Evolutionary conservation across 257 asterid species (phyloP).

Genomic region (Rubia yunnanensis): DNA sequence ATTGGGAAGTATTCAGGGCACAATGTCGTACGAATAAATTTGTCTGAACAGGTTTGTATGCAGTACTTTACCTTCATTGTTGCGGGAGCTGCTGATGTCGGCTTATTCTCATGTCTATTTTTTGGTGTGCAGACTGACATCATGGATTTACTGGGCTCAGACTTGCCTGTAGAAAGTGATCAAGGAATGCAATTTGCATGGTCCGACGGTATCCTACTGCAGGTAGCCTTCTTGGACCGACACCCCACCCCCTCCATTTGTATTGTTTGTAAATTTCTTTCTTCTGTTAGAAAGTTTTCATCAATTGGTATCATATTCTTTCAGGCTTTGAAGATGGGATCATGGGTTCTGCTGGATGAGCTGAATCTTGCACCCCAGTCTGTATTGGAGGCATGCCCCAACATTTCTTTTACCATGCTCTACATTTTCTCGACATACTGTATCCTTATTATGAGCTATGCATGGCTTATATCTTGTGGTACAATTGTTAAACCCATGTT

Average conservation of each 20-base stretch:
- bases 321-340: slow-evolving; percentile 90
- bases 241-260: neutral
- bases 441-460: neutral
- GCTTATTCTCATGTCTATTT: slow-evolving; percentile 5
- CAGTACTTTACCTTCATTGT: neutral
- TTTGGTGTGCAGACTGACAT: slow-evolving; percentile 72
- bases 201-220: slow-evolving; percentile 97
- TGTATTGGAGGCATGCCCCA: slow-evolving; percentile 71
- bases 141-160: slow-evolving; percentile 95
- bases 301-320: slow-evolving; percentile 10
- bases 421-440: neutral
- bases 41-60: slow-evolving; percentile 85
- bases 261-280: neutral
- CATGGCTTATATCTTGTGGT: neutral
- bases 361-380: slow-evolving; percentile 99
- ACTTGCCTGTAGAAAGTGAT: slow-evolving; percentile 89
- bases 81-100: neutral
- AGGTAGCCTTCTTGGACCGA: slow-evolving; percentile 37
- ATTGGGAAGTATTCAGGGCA: slow-evolving; percentile 91
- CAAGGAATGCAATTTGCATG: slow-evolving; percentile 89
- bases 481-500: neutral
- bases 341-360: slow-evolving; percentile 96
- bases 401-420: slow-evolving; percentile 8
- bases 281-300: slow-evolving; percentile 1
- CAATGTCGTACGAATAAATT: slow-evolving; percentile 82